Evolutionary conservation across 1,284 basidiomycete genomes (phyloP).

Genomic region (Puccinia coronata): DNA sequence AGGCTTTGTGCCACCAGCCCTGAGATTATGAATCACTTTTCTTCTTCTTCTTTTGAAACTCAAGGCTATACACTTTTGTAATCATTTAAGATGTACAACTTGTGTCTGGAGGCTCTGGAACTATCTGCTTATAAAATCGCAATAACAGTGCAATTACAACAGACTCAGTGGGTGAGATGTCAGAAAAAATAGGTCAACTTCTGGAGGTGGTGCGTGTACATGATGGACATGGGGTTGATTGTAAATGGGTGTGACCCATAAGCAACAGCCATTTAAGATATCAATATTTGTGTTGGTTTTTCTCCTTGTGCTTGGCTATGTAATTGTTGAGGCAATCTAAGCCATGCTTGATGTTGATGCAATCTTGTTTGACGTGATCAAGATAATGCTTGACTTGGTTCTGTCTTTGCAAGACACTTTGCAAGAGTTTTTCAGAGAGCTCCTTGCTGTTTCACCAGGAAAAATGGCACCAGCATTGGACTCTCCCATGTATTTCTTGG

Average conservation of each 20-base stretch:
- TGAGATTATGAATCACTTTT: too few species aligned
- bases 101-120: too few species aligned
- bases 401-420: neutral
- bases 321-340: neutral
- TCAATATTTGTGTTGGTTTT: neutral
- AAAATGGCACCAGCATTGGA: neutral
- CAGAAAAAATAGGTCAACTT: too few species aligned
- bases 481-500: neutral
- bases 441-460: slow-evolving; percentile 1
- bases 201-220: too few species aligned
- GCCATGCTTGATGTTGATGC: neutral
- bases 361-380: neutral
- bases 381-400: slow-evolving; percentile 1
- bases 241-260: neutral
- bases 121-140: too few species aligned
- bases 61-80: too few species aligned
- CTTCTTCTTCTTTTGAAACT: too few species aligned
- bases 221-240: neutral
- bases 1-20: too few species aligned
- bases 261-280: neutral
- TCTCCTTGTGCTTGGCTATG: neutral
- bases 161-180: too few species aligned
- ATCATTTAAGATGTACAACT: too few species aligned
- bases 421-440: neutral
- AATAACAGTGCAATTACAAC: too few species aligned